A percentile compares a stretch with the other conserved stretches of the same genome.
Conservation (phyloP, 2,329 filamentous ascomycete species). For the Albifimbria verrucaria region DNA sequence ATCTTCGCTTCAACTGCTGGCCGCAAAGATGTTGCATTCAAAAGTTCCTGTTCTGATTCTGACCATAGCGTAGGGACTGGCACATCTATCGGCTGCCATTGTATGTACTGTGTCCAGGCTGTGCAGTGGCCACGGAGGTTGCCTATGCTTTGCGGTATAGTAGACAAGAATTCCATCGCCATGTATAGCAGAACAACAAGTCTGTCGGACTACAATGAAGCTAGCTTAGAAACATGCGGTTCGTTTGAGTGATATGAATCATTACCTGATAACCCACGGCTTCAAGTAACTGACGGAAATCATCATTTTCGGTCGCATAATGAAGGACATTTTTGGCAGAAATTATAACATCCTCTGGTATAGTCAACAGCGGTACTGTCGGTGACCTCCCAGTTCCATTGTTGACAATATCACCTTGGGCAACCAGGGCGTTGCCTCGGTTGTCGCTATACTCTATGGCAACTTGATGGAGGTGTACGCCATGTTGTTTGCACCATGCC, state of each 20-base stretch:
- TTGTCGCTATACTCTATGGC: neutral
- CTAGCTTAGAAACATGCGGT: neutral
- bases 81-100: neutral
- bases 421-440: neutral
- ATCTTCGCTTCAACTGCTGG: neutral
- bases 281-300: neutral
- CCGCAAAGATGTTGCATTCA: neutral
- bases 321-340: neutral
- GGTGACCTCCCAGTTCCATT: neutral
- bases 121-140: neutral
- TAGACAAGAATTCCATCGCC: neutral
- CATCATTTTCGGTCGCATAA: neutral
- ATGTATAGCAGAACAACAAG: neutral
- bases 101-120: neutral
- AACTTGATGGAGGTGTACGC: neutral
- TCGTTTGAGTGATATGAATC: neutral
- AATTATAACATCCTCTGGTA: neutral
- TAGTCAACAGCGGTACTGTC: neutral
- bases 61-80: neutral
- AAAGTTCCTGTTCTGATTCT: neutral
- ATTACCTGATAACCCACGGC: neutral
- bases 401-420: neutral
- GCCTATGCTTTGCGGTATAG: neutral
- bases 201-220: neutral
- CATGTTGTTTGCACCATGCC: neutral